Evolutionary conservation across 106 monocot species (phyloP).

Genomic region (Triglochin maritima): DNA sequence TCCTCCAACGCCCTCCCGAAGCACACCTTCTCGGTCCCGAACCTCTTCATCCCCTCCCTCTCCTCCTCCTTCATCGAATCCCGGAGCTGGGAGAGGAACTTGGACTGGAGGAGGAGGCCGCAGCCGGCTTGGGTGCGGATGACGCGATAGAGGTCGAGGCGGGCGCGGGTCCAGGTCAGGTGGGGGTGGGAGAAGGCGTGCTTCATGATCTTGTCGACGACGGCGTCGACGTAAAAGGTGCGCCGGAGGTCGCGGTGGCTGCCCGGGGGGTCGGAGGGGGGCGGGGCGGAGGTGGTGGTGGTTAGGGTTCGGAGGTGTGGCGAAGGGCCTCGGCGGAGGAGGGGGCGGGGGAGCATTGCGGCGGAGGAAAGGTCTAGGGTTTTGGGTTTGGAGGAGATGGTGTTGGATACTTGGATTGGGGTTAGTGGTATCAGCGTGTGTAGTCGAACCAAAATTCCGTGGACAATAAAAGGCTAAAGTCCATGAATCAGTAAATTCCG

Average conservation of each 20-base stretch:
- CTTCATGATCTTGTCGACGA: conserved; percentile 17
- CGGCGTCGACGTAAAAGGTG: conserved; percentile 11
- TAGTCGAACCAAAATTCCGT: too few species aligned
- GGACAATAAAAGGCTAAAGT: too few species aligned
- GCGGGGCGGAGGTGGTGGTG: not conserved
- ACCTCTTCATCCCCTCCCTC: conserved; percentile 2
- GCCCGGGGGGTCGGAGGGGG: not conserved
- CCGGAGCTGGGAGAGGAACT: conserved; percentile 3
- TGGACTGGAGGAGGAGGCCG: not conserved
- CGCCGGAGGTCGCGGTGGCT: conserved; percentile 19
- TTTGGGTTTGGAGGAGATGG: too few species aligned
- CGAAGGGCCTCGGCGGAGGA: not conserved
- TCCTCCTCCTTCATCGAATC: conserved; percentile 1
- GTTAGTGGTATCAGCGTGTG: too few species aligned
- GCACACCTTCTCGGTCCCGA: conserved; percentile 10
- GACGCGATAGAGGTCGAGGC: conserved; percentile 8
- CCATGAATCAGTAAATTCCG: too few species aligned
- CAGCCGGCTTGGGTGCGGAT: conserved; percentile 1
- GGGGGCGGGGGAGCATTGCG: not conserved
- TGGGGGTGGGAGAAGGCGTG: conserved; percentile 9
- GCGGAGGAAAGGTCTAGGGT: too few species aligned
- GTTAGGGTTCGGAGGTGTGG: conserved; percentile 1
- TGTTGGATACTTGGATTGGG: too few species aligned
- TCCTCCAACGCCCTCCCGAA: conserved; percentile 5
- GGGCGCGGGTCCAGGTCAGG: conserved; percentile 10